These are phyloP conservation scores for Citrullus colocynthis DNA, from an alignment of 306 rosid species.

Conservation along the genomic window DNA sequence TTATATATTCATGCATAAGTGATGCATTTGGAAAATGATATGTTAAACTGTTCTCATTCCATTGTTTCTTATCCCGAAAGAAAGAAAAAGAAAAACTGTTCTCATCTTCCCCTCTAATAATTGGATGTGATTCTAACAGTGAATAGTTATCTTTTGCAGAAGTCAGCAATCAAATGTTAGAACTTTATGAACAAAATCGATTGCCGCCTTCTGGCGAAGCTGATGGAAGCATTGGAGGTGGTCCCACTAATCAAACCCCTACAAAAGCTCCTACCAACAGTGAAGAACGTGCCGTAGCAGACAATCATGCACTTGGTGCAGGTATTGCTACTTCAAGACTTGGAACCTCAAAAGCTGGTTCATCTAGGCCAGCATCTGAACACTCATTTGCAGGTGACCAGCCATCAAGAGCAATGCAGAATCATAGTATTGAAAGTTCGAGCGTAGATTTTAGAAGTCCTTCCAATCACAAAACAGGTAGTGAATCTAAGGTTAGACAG, in stretches of 20 bases:
- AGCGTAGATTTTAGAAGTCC: conserved; percentile 35
- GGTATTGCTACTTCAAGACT: conserved; percentile 31
- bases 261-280: conserved; percentile 36
- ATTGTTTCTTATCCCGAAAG: too few species aligned
- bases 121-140: conserved; percentile 2
- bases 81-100: neutral
- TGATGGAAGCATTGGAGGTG: conserved; percentile 55
- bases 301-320: conserved; percentile 46
- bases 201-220: conserved; percentile 58
- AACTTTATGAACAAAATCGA: conserved; percentile 83
- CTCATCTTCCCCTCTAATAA: neutral
- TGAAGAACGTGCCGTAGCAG: conserved; percentile 48
- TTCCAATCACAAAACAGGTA: conserved; percentile 36
- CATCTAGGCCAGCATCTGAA: conserved; percentile 41
- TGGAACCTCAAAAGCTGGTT: conserved; percentile 37
- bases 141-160: conserved; percentile 46
- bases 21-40: neutral
- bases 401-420: conserved; percentile 28
- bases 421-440: conserved; percentile 46
- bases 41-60: neutral
- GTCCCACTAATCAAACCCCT: conserved; percentile 28
- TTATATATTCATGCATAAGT: neutral
- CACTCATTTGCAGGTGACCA: conserved; percentile 38
- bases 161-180: conserved; percentile 97
- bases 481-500: conserved; percentile 39